Conservation (phyloP, 75 land plant species). For the Chamaecyparis obtusa region DNA sequence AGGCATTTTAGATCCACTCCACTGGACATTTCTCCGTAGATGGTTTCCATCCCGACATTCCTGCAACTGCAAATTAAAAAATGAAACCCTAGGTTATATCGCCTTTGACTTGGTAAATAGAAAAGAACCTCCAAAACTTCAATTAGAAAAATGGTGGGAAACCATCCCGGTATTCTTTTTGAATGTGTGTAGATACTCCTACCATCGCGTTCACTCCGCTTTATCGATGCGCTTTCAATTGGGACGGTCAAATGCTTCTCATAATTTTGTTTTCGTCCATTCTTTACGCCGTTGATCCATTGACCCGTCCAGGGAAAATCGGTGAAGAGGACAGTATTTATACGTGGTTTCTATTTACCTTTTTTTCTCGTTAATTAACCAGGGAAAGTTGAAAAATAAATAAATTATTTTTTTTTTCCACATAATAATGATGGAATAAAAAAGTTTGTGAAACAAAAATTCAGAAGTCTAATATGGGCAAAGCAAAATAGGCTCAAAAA, state of each 20-base stretch:
- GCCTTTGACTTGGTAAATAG: background rate
- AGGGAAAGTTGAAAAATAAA: too few species aligned
- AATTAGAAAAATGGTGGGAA: background rate
- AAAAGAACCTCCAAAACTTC: background rate
- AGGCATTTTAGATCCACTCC: background rate
- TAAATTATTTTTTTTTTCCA: too few species aligned
- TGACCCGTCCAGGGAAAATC: background rate
- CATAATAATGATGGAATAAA: too few species aligned
- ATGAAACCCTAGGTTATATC: background rate
- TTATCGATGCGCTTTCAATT: too few species aligned
- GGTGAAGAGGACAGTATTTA: background rate
- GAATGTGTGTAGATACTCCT: background rate
- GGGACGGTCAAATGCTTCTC: too few species aligned
- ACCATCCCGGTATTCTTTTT: background rate
- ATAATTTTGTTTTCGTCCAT: background rate
- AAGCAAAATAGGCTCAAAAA: too few species aligned
- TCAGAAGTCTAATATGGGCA: too few species aligned
- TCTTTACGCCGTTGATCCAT: background rate
- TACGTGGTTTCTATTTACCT: too few species aligned
- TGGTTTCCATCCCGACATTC: background rate
- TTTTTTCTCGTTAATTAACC: too few species aligned
- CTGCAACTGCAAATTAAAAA: background rate
- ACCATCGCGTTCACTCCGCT: too few species aligned
- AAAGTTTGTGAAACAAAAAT: too few species aligned
- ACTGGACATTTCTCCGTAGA: too few species aligned